A percentile compares a stretch with the other conserved stretches of the same genome.
Conservation (phyloP, 2,329 filamentous ascomycete species). For the Chalaropsis thielavioides region DNA sequence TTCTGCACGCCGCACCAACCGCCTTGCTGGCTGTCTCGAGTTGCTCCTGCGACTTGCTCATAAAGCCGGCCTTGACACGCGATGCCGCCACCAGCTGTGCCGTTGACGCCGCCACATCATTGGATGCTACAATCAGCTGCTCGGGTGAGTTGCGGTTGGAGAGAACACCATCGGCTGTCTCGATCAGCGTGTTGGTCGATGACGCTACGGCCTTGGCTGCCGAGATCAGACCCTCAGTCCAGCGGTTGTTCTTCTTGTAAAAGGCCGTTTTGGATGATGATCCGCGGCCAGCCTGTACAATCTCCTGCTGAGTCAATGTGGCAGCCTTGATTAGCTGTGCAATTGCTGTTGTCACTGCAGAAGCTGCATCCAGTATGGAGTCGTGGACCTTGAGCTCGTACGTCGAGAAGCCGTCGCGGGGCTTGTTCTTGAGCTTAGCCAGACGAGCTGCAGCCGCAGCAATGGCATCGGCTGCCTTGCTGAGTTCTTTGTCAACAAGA, state of each 20-base stretch:
- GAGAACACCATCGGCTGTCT: slow-evolving; percentile 92
- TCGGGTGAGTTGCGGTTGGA: slow-evolving; percentile 85
- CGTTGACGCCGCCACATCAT: slow-evolving; percentile 90
- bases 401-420: slow-evolving; percentile 85
- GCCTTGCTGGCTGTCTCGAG: slow-evolving; percentile 86
- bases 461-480: slow-evolving; percentile 88
- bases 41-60: slow-evolving; percentile 89
- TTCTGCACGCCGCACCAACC: slow-evolving; percentile 75
- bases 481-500: slow-evolving; percentile 80
- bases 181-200: slow-evolving; percentile 90
- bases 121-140: slow-evolving; percentile 93
- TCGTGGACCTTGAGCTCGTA: slow-evolving; percentile 96
- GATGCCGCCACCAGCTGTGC: slow-evolving; percentile 92
- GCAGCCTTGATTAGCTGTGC: slow-evolving; percentile 89
- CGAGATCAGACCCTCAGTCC: slow-evolving; percentile 95
- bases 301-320: slow-evolving; percentile 85
- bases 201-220: slow-evolving; percentile 90
- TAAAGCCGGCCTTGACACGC: slow-evolving; percentile 93
- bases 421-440: slow-evolving; percentile 87
- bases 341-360: slow-evolving; percentile 87
- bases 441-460: slow-evolving; percentile 80
- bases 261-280: slow-evolving; percentile 80
- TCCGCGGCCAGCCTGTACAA: slow-evolving; percentile 82
- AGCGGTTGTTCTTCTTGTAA: slow-evolving; percentile 99
- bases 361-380: slow-evolving; percentile 81